Conservation (phyloP, 169 alveolate species). For the Cryptosporidium parvum region DNA sequence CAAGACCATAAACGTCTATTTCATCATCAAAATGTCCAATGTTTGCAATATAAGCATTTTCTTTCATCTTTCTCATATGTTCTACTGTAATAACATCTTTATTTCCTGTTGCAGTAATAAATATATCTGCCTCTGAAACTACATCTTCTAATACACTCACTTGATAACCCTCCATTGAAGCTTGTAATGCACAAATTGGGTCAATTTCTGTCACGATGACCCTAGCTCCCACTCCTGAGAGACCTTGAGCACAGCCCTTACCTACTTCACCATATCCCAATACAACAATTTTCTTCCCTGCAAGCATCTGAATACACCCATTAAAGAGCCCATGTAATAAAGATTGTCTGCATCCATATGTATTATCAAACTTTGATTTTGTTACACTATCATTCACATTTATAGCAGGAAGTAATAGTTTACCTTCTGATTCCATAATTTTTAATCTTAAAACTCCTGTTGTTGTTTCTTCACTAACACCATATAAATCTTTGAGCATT, state of each 20-base stretch:
- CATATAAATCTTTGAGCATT: conserved; percentile 90
- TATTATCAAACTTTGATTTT: conserved; percentile 97
- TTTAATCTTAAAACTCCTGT: conserved; percentile 96
- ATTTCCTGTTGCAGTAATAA: conserved; percentile 96
- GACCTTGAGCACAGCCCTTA: conserved; percentile 97
- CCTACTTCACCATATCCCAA: conserved; percentile 99
- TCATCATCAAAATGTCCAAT: conserved; percentile 99
- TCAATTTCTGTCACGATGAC: conserved; percentile 97
- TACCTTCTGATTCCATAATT: conserved; percentile 89
- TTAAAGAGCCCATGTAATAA: conserved; percentile 97
- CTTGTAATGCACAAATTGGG: conserved; percentile 99
- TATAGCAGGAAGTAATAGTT: conserved; percentile 95
- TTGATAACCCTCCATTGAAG: conserved; percentile 97
- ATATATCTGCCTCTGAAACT: conserved; percentile 93
- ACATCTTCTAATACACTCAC: conserved; percentile 93
- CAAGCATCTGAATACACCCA: conserved; percentile 97
- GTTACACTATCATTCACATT: conserved; percentile 97
- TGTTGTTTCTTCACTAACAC: conserved; percentile 99
- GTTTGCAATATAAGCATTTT: conserved; percentile 95
- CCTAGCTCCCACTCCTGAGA: conserved; percentile 97
- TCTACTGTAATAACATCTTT: conserved; percentile 93
- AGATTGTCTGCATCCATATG: conserved; percentile 98
- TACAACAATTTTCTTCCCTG: conserved; percentile 96
- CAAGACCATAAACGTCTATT: conserved; percentile 94
- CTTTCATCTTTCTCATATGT: conserved; percentile 96